Conservation (phyloP, 768 basidiomycete species). For the Pisolithus albus region DNA sequence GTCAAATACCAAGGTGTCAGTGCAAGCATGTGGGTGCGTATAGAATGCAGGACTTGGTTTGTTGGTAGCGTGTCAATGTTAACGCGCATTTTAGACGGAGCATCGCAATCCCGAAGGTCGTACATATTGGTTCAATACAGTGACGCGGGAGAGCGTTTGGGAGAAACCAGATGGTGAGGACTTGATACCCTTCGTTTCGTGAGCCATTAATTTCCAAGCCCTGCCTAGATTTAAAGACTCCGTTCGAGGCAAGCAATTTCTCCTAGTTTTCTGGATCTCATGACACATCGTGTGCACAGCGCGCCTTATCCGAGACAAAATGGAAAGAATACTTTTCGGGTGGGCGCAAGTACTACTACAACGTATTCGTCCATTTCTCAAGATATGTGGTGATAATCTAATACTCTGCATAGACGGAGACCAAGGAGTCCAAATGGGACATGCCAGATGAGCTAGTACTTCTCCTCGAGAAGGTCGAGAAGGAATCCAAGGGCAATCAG, state of each 20-base stretch:
- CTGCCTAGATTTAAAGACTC: slow-evolving; percentile 71
- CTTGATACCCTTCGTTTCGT: background rate
- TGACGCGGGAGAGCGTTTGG: slow-evolving; percentile 89
- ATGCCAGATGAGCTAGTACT: slow-evolving; percentile 89
- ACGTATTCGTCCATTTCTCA: slow-evolving; percentile 39
- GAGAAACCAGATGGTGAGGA: slow-evolving; percentile 89
- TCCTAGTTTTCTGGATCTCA: background rate
- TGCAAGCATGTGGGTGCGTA: slow-evolving; percentile 27
- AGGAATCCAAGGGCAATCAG: slow-evolving; percentile 45
- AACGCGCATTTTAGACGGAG: slow-evolving; percentile 55
- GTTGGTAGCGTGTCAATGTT: slow-evolving; percentile 1
- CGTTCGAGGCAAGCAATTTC: slow-evolving; percentile 65
- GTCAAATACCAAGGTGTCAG: too few species aligned
- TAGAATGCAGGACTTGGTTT: background rate
- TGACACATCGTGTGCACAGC: slow-evolving; percentile 35
- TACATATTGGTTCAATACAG: slow-evolving; percentile 96
- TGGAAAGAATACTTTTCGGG: slow-evolving; percentile 98
- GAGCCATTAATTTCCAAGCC: slow-evolving; percentile 3
- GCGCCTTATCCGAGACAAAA: slow-evolving; percentile 80
- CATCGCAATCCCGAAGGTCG: slow-evolving; percentile 94
- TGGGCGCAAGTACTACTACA: slow-evolving; percentile 87
- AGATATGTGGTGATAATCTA: slow-evolving; percentile 1
- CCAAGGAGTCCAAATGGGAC: slow-evolving; percentile 96
- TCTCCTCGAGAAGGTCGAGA: slow-evolving; percentile 81
- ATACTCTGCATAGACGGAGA: slow-evolving; percentile 50